These are phyloP conservation scores for Crithidia expoeki DNA, from an alignment of 208 protist genomes.

Conservation along the genomic window DNA sequence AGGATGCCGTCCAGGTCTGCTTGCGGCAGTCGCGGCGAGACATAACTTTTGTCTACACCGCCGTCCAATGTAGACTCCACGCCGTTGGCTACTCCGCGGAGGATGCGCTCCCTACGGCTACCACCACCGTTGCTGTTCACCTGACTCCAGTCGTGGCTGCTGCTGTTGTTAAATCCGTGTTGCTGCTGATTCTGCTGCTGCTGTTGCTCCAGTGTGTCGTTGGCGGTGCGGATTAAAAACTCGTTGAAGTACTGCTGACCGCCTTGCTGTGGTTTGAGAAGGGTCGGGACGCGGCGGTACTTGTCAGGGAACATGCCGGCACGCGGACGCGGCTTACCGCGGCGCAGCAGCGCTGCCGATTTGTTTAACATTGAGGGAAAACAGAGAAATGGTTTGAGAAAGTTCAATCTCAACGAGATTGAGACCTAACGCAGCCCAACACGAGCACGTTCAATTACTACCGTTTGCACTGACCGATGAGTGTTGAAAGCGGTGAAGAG, in stretches of 20 bases:
- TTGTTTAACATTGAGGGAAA: conserved; percentile 37
- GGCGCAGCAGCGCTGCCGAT: conserved; percentile 52
- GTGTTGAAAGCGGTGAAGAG: too few species aligned
- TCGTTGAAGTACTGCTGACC: conserved; percentile 87
- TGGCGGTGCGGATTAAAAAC: conserved; percentile 78
- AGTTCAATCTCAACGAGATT: too few species aligned
- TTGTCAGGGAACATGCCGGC: conserved; percentile 86
- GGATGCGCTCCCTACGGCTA: too few species aligned
- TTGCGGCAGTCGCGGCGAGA: conserved; percentile 63
- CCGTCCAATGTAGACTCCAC: neutral
- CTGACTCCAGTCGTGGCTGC: neutral
- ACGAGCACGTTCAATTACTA: too few species aligned
- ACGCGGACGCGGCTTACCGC: conserved; percentile 84
- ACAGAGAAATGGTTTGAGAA: too few species aligned
- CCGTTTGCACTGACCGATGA: too few species aligned
- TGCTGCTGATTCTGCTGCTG: conserved; percentile 26
- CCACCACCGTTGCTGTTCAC: too few species aligned
- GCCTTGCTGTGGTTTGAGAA: conserved; percentile 85
- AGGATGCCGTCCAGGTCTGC: conserved; percentile 53
- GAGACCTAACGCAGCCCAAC: neutral
- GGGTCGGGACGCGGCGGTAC: conserved; percentile 77
- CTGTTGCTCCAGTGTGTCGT: conserved; percentile 43
- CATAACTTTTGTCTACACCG: conserved; percentile 7
- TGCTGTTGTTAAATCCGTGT: neutral
- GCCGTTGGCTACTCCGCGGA: neutral